Conservation (phyloP, 306 rosid genomes). For the Abrus pulchellus region DNA sequence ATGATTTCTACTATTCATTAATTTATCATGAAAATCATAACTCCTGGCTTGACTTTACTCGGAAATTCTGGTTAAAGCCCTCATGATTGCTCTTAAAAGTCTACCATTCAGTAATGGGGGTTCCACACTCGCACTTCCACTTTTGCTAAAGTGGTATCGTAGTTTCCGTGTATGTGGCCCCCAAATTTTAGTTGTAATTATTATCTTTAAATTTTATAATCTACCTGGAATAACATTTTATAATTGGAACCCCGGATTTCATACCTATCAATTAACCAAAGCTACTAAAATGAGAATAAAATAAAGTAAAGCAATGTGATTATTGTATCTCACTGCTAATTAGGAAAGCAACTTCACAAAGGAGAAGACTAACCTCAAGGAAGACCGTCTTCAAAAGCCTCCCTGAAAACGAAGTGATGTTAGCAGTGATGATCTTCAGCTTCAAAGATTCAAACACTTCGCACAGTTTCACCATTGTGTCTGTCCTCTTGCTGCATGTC, state of each 20-base stretch:
- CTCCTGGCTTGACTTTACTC: conserved; percentile 35
- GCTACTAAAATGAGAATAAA: conserved; percentile 7
- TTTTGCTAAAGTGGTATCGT: conserved; percentile 51
- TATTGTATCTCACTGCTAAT: not conserved
- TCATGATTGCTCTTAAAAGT: conserved; percentile 39
- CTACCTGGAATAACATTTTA: no score
- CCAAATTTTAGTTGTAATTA: conserved; percentile 22
- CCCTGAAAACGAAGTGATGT: conserved; percentile 75
- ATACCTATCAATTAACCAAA: not conserved
- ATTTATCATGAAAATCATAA: not conserved
- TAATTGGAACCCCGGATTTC: not conserved
- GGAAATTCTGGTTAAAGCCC: conserved; percentile 48
- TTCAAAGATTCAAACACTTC: conserved; percentile 91
- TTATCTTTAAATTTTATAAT: not conserved
- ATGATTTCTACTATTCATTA: no score
- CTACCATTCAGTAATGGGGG: conserved; percentile 38
- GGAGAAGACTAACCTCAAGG: conserved; percentile 71
- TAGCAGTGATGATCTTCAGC: conserved; percentile 84
- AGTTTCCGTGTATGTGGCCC: conserved; percentile 50
- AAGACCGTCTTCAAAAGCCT: conserved; percentile 84
- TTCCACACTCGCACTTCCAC: conserved; percentile 47
- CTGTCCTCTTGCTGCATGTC: conserved; percentile 84
- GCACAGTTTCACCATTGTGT: conserved; percentile 91
- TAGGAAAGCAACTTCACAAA: not conserved
- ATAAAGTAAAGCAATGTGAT: not conserved